Percentiles rank a stretch among this genome's conserved stretches.
Evolutionary conservation across 2,329 filamentous ascomycete genomes (phyloP).

Genomic region (Drechmeria coniospora): DNA sequence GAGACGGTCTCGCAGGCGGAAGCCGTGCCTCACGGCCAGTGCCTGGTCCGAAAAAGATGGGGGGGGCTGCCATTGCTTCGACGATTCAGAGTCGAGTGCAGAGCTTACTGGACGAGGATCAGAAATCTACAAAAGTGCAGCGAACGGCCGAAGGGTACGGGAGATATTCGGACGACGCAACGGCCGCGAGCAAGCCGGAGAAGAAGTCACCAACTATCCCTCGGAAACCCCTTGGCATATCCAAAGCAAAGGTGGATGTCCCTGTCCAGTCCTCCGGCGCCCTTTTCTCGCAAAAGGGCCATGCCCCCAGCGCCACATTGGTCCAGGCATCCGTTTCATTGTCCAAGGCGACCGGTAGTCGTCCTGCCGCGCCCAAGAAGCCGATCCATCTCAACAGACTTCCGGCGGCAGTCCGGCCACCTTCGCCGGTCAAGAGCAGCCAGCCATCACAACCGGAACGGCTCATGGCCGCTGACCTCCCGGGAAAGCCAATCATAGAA

Average conservation of each 20-base stretch:
- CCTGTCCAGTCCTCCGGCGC: slow-evolving; percentile 9
- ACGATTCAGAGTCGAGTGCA: slow-evolving; percentile 88
- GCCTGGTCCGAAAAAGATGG: slow-evolving; percentile 37
- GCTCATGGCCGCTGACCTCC: slow-evolving; percentile 29
- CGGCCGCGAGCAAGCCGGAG: slow-evolving; percentile 19
- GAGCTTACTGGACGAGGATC: slow-evolving; percentile 66
- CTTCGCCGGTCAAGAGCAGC: slow-evolving; percentile 29
- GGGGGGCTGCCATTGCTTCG: slow-evolving; percentile 50
- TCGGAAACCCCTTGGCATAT: slow-evolving; percentile 32
- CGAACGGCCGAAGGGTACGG: slow-evolving; percentile 81
- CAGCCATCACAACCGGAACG: slow-evolving; percentile 16
- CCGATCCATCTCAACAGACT: slow-evolving; percentile 44
- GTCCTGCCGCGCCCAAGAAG: slow-evolving; percentile 44
- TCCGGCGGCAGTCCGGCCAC: slow-evolving; percentile 24
- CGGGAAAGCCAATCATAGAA: slow-evolving; percentile 32
- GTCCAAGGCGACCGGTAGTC: slow-evolving; percentile 14
- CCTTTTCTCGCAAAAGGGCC: slow-evolving; percentile 3
- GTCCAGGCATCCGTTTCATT: slow-evolving; percentile 11
- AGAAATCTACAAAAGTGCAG: slow-evolving; percentile 40
- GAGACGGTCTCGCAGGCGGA: slow-evolving; percentile 49
- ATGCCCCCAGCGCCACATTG: slow-evolving; percentile 6
- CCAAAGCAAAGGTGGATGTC: slow-evolving; percentile 14
- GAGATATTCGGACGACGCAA: slow-evolving; percentile 52
- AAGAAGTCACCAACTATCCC: slow-evolving; percentile 28
- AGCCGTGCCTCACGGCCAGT: slow-evolving; percentile 20